Conservation (phyloP, 257 asterid species). For the Solanum raphanifolium region DNA sequence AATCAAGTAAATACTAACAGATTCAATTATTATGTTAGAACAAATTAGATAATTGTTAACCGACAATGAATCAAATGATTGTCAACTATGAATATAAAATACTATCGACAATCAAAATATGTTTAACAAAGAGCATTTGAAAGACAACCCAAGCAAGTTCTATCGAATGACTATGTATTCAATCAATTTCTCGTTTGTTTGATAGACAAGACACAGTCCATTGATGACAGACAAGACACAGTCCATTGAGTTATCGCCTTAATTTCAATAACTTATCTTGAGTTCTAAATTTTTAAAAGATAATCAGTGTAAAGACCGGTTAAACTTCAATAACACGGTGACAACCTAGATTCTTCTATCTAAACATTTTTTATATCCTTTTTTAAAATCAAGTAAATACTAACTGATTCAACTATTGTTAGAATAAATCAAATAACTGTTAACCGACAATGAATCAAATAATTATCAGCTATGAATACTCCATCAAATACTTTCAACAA, state of each 20-base stretch:
- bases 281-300: not conserved
- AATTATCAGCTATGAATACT: not conserved
- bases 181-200: not conserved
- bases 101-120: not conserved
- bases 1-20: not conserved
- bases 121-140: not conserved
- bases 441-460: not conserved
- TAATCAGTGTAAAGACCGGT: not conserved
- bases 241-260: not conserved
- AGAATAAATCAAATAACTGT: not conserved
- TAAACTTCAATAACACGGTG: not conserved
- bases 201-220: not conserved
- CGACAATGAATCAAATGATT: not conserved
- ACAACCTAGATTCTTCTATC: not conserved
- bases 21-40: not conserved
- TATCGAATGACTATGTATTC: not conserved
- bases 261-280: not conserved
- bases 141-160: not conserved
- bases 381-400: not conserved
- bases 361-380: not conserved
- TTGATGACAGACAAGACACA: not conserved
- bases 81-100: not conserved
- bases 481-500: not conserved
- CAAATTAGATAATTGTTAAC: not conserved
- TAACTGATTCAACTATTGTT: not conserved